A percentile compares a stretch with the other conserved stretches of the same genome.
Evolutionary conservation across 2,329 filamentous ascomycete genomes (phyloP).

Genomic region (Colletotrichum sp.): DNA sequence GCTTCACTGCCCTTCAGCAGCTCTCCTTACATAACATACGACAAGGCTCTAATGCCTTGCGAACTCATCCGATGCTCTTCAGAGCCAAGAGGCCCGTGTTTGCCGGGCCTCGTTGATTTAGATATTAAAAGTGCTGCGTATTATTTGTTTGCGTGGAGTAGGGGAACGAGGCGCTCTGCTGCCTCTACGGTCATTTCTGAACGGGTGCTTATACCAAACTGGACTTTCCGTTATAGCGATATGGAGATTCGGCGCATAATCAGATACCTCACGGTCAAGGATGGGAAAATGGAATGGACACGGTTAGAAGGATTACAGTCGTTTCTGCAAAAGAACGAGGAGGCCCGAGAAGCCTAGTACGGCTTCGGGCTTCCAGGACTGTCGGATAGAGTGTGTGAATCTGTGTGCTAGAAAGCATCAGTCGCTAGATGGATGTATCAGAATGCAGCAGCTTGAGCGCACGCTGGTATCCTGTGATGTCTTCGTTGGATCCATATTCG

Average conservation of each 20-base stretch:
- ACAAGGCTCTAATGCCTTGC: not conserved
- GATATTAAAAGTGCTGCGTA: conserved; percentile 9
- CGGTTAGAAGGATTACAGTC: conserved; percentile 16
- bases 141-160: conserved; percentile 18
- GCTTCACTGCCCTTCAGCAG: not conserved
- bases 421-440: conserved; percentile 6
- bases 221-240: not conserved
- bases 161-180: not conserved
- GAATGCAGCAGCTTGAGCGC: not conserved
- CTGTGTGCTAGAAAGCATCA: conserved; percentile 7
- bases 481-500: not conserved
- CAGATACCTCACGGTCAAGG: conserved; percentile 8
- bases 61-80: not conserved
- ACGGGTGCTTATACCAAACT: conserved; percentile 12
- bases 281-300: not conserved
- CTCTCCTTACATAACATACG: not conserved
- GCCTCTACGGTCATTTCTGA: conserved; percentile 18
- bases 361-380: not conserved
- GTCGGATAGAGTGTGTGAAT: not conserved
- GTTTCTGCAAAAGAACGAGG: conserved; percentile 12
- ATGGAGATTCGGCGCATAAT: conserved; percentile 16
- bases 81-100: not conserved
- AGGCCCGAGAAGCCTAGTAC: not conserved
- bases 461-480: not conserved
- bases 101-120: not conserved